These are phyloP conservation scores for Heliamphora exappendiculata DNA, from an alignment of 148 eudicot species.

Conservation along the genomic window DNA sequence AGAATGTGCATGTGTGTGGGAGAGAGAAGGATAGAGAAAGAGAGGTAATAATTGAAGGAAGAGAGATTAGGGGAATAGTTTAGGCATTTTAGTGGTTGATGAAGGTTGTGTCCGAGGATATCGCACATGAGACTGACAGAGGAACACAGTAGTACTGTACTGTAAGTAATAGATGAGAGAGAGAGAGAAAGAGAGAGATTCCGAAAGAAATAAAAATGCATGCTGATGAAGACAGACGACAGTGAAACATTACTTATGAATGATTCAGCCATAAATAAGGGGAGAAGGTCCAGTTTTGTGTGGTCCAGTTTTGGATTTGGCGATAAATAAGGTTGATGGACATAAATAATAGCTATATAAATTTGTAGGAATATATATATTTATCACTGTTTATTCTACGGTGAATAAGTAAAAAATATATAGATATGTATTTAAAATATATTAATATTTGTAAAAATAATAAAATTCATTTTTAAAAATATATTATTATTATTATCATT, in stretches of 20 bases:
- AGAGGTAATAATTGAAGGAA: conserved; percentile 22
- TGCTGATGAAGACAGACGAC: neutral
- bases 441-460: too few relatives aligned
- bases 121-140: conserved; percentile 44
- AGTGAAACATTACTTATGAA: neutral
- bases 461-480: too few relatives aligned
- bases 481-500: too few relatives aligned
- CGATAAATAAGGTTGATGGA: too few relatives aligned
- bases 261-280: too few relatives aligned
- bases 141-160: conserved; percentile 8
- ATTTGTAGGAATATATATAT: too few relatives aligned
- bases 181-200: conserved; percentile 10
- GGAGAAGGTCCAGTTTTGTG: too few relatives aligned
- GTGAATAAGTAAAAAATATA: too few relatives aligned
- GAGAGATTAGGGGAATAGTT: conserved; percentile 14
- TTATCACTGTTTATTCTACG: too few relatives aligned
- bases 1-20: conserved; percentile 15
- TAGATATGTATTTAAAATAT: too few relatives aligned
- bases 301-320: too few relatives aligned
- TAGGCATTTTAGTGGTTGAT: conserved; percentile 22
- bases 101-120: conserved; percentile 21
- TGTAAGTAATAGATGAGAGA: conserved; percentile 5
- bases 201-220: neutral
- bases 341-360: too few relatives aligned
- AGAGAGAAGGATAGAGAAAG: conserved; percentile 11